Evolutionary conservation across 495 filamentous ascomycete genomes (phyloP), one percentile per base, ranked within the genome.

Genomic region (Penicillium lividum): DNA sequence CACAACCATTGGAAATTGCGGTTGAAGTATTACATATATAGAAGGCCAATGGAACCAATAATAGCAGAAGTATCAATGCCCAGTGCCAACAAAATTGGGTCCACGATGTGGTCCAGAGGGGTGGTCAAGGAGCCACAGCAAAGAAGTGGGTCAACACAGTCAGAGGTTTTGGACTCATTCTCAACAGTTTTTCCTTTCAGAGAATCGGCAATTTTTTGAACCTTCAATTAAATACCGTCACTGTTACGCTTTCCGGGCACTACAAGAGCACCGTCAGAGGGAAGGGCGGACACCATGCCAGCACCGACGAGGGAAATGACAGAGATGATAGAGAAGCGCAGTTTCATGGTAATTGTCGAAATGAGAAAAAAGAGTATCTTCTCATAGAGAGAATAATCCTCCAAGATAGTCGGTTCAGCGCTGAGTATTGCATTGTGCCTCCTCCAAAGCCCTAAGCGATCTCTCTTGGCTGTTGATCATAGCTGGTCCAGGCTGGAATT

Each of bases 31-130:
- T 2, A 62, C 73, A 28, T 71, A 74, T 70, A 76, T 4, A 64
- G 46, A 43, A 76, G 63, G 57, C 73, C 72, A 49, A 76, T 36
- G 15, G 70, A 73, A 43, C 72, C 71, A 44, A 97, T 84, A 52
- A 97, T 77, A 10, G 92, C 84, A 5, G 92, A 91, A 3, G 89
- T 90, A 70, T 93, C 86, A 48, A 97, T 86, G 1, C 89, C 90
- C 51, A 85, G 86, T 62, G 87, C 85, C 66, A 87, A 85, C 47
- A 98, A 69, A 60, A 93, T 89, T 3, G 84, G 82, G 57, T 94
- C 96, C 46, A 97, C 89, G 25, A 61, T 48, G 48, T 56, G 57
- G 57, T 76, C 73, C 18, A 73, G 58, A 31, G 73, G 70, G 46
- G 73, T 76, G 33, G 66, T 68, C 13, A 76, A 63, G 10, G 57